Conservation (phyloP, 345 rosid species). For the Boechera divaricarpa region DNA sequence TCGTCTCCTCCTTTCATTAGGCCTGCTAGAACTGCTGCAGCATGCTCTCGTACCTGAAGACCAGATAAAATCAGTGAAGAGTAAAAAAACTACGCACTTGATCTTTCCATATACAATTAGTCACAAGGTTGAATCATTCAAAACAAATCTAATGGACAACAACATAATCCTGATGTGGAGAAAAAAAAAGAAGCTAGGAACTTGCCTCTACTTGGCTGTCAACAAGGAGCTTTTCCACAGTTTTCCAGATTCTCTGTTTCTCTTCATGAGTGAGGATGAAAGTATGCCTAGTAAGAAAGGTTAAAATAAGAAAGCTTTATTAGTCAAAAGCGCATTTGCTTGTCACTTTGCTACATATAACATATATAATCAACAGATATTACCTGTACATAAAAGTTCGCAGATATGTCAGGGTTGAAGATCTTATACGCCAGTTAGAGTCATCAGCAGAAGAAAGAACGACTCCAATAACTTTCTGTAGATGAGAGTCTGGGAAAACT, state of each 20-base stretch:
- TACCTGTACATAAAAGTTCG: conserved; percentile 98
- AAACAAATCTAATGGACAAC: conserved; percentile 10
- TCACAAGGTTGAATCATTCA: conserved; percentile 5
- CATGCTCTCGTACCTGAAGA: conserved; percentile 93
- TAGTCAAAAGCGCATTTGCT: conserved; percentile 21
- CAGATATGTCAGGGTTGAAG: conserved; percentile 88
- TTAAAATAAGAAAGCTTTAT: conserved; percentile 12
- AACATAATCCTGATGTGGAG: conserved; percentile 10
- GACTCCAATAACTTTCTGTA: conserved; percentile 70
- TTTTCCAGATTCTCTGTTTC: conserved; percentile 80
- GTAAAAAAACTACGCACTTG: background rate
- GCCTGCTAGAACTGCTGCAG: conserved; percentile 96
- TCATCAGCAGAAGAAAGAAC: conserved; percentile 79
- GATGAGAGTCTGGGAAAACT: conserved; percentile 76
- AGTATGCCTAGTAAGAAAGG: conserved; percentile 67
- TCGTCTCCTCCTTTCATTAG: conserved; percentile 95
- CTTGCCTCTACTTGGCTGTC: conserved; percentile 99
- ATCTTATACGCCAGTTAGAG: conserved; percentile 96
- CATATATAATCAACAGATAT: conserved; percentile 18
- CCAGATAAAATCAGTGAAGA: conserved; percentile 17
- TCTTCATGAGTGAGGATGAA: conserved; percentile 73
- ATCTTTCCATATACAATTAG: background rate
- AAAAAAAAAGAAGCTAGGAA: conserved; percentile 16
- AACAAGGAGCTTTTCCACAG: conserved; percentile 77
- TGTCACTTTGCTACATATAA: conserved; percentile 27